Evolutionary conservation across 352 stramenopile genomes (phyloP).

Genomic region (Sclerospora graminicola): DNA sequence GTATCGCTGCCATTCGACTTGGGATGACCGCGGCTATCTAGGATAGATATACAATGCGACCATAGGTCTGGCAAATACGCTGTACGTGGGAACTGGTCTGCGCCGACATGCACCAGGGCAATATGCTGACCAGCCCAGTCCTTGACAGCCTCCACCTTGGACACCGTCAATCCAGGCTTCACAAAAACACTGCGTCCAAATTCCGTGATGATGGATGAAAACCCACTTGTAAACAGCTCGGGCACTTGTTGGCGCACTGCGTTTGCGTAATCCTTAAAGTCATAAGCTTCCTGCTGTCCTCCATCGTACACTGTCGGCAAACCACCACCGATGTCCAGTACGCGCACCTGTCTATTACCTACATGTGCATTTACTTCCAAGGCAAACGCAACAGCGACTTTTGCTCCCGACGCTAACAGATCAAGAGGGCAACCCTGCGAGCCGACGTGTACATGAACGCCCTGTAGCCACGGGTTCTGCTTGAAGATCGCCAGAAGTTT

Average conservation of each 20-base stretch:
- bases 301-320: slow-evolving; percentile 84
- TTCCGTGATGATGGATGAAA: slow-evolving; percentile 85
- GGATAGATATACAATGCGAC: slow-evolving; percentile 76
- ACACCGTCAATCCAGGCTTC: slow-evolving; percentile 81
- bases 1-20: slow-evolving; percentile 25
- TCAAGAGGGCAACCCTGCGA: slow-evolving; percentile 82
- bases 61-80: slow-evolving; percentile 79
- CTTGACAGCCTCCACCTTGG: slow-evolving; percentile 85
- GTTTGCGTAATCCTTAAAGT: slow-evolving; percentile 76
- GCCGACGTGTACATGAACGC: slow-evolving; percentile 85
- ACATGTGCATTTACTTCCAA: slow-evolving; percentile 57
- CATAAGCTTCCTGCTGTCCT: slow-evolving; percentile 46
- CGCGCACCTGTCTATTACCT: slow-evolving; percentile 47
- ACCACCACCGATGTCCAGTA: slow-evolving; percentile 89
- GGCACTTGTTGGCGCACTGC: slow-evolving; percentile 56
- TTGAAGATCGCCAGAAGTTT: slow-evolving; percentile 45
- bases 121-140: slow-evolving; percentile 70
- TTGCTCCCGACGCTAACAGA: slow-evolving; percentile 67
- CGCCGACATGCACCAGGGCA: slow-evolving; percentile 82
- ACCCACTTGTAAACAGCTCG: slow-evolving; percentile 74
- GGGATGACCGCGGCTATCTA: slow-evolving; percentile 32
- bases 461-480: slow-evolving; percentile 75
- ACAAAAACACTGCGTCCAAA: slow-evolving; percentile 84
- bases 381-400: slow-evolving; percentile 68
- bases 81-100: slow-evolving; percentile 85